Evolutionary conservation across 176 grass and related monocot genomes (phyloP).

Genomic region (Triticum timopheevii): DNA sequence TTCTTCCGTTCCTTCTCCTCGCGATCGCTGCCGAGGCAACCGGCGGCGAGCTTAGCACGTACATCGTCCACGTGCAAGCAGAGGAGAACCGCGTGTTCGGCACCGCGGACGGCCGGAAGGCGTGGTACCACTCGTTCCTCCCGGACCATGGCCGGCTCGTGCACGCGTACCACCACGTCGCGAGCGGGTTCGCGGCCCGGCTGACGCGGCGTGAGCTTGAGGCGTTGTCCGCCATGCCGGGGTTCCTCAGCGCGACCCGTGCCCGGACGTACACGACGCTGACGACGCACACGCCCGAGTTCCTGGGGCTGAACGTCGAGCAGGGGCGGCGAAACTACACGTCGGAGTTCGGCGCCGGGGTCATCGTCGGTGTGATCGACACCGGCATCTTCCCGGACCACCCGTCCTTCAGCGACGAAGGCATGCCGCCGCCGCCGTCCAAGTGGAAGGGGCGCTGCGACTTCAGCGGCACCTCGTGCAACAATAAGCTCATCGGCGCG

Average conservation of each 20-base stretch:
- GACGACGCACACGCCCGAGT: constrained; percentile 4
- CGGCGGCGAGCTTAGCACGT: not conserved
- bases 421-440: constrained; percentile 47
- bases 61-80: constrained; percentile 34
- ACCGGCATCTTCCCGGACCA: not conserved
- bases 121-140: constrained; percentile 32
- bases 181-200: not conserved
- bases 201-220: not conserved
- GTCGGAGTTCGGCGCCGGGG: not conserved
- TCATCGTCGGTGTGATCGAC: not conserved
- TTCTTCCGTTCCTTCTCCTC: constrained; percentile 2
- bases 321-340: not conserved
- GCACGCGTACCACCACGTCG: constrained; percentile 13
- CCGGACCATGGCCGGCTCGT: not conserved
- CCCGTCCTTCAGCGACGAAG: not conserved
- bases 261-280: not conserved
- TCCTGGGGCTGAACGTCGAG: not conserved
- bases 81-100: not conserved
- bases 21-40: not conserved
- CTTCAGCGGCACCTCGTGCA: constrained; percentile 32
- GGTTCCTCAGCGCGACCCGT: not conserved
- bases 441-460: constrained; percentile 62
- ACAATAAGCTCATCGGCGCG: constrained; percentile 30
- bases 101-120: not conserved
- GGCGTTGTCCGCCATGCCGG: not conserved